Evolutionary conservation across 148 eudicot genomes (phyloP), one percentile per base, ranked within the genome.

Genomic region (Gaultheria prostrata): DNA sequence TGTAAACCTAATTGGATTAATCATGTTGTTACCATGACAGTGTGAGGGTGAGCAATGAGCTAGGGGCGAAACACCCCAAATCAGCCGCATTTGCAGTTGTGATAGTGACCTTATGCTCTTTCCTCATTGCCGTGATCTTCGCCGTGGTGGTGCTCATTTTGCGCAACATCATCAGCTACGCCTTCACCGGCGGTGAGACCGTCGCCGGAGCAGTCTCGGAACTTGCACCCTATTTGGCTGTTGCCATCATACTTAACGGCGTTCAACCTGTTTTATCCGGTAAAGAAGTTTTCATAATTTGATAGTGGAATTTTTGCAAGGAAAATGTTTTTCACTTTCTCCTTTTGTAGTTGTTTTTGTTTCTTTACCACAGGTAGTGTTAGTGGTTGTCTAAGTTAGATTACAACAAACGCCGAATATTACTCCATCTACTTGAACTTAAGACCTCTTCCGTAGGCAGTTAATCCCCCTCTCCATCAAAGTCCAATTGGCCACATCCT

Each of bases 21-120:
- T 61, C 2, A 65, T 10, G 33, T 11, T 28, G 18, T 12, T 28
- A 3, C 1, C 2, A 61, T 53, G 57, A 57, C 32, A 92, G 94
- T 87, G 94, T 92, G 82, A 88, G 94, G 63, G 94, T 92, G 61
- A 87, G 94, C 83, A 92, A 92, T 82, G 94, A 90, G 86, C 85
- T 92, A n/a, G 94, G 94, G 59, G 91, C 92, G 50, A 84, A 86
- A 13, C 88, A 90, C 20, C 94, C 94, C 8, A 92, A 89, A 48
- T 90, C 94, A 11, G 92, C 94, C 24, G 79, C 92, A 48, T 89
- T 92, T 51, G 79, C 94, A 4, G 92, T 92, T 5, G 84, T 92
- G 28, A 82, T 89, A 48, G 91, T 87, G 43, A 90, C 90, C 32
- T 39, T 59, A 4, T 46, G 81, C 24, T 92, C 92, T 10, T 78